A percentile compares a stretch with the other conserved stretches of the same genome.
These are phyloP conservation scores for Didymella pomorum DNA, from an alignment of 2,329 filamentous ascomycete genomes.

Conservation along the genomic window DNA sequence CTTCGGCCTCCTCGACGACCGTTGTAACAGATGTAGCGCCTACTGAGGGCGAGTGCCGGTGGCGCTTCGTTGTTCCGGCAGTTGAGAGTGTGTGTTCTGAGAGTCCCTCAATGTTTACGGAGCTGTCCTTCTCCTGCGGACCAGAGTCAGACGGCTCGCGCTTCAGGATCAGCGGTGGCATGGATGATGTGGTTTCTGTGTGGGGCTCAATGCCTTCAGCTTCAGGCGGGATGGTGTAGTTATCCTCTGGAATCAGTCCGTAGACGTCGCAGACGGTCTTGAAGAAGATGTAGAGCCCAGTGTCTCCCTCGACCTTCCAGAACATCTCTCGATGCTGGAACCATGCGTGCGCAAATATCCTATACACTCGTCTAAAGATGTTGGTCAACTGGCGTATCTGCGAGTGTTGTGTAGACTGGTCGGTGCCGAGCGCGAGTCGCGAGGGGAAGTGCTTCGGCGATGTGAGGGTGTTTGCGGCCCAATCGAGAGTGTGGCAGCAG, in stretches of 20 bases:
- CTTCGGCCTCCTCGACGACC: conserved; percentile 83
- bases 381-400: conserved; percentile 89
- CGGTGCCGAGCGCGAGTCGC: conserved; percentile 68
- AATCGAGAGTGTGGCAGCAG: conserved; percentile 97
- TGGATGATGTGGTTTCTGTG: conserved; percentile 55
- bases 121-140: conserved; percentile 29
- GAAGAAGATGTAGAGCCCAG: conserved; percentile 95
- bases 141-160: conserved; percentile 43
- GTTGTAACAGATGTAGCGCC: conserved; percentile 77
- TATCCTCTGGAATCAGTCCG: conserved; percentile 87
- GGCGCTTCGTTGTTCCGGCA: conserved; percentile 78
- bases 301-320: conserved; percentile 88
- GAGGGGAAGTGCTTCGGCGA: conserved; percentile 96
- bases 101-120: conserved; percentile 32
- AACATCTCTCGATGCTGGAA: conserved; percentile 96
- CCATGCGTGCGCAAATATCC: conserved; percentile 98
- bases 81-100: conserved; percentile 60
- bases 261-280: conserved; percentile 96
- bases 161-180: conserved; percentile 47
- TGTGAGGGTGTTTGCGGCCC: conserved; percentile 93
- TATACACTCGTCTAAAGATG: conserved; percentile 91
- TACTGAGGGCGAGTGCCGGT: conserved; percentile 82
- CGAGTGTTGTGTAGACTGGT: conserved; percentile 49
- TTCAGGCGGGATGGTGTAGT: conserved; percentile 93
- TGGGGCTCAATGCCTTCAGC: conserved; percentile 74